Conservation (phyloP, 345 rosid genomes). For the Pelargonium nanum region DNA sequence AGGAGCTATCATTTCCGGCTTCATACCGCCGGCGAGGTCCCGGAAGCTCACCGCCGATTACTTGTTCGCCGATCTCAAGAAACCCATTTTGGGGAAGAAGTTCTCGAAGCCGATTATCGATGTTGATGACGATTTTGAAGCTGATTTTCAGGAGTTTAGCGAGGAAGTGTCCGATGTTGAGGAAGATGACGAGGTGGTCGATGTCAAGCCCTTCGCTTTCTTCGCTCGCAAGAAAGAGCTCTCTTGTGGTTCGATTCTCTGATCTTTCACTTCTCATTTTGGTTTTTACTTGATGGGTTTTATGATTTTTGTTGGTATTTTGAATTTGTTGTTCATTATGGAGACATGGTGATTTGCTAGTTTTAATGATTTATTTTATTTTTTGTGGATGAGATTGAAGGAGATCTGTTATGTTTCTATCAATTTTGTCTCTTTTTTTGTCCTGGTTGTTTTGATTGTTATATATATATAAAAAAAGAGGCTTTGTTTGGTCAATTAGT, state of each 20-base stretch:
- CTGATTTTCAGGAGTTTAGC: slow-evolving; percentile 63
- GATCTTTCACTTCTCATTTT: background rate
- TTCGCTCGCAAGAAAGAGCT: slow-evolving; percentile 14
- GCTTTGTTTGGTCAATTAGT: no score
- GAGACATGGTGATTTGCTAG: background rate
- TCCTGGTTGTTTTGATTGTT: background rate
- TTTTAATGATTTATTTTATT: background rate
- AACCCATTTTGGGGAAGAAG: slow-evolving; percentile 21
- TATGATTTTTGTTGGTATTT: background rate
- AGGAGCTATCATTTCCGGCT: slow-evolving; percentile 75
- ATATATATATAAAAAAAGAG: background rate
- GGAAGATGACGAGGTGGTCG: slow-evolving; percentile 29
- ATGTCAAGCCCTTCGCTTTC: slow-evolving; percentile 49
- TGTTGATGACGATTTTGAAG: slow-evolving; percentile 67
- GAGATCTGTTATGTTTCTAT: no score
- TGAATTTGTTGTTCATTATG: background rate
- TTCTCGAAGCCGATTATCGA: slow-evolving; percentile 24
- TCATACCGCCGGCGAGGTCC: slow-evolving; percentile 31
- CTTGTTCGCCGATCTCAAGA: slow-evolving; percentile 60
- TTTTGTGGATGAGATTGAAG: background rate
- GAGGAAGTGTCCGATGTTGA: slow-evolving; percentile 44
- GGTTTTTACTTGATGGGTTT: background rate
- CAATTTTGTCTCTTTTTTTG: no score
- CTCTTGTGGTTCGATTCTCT: slow-evolving; percentile 23
- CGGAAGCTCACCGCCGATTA: slow-evolving; percentile 39